Conservation (phyloP, 495 filamentous ascomycete genomes). For the Neurospora tetrasperma region DNA sequence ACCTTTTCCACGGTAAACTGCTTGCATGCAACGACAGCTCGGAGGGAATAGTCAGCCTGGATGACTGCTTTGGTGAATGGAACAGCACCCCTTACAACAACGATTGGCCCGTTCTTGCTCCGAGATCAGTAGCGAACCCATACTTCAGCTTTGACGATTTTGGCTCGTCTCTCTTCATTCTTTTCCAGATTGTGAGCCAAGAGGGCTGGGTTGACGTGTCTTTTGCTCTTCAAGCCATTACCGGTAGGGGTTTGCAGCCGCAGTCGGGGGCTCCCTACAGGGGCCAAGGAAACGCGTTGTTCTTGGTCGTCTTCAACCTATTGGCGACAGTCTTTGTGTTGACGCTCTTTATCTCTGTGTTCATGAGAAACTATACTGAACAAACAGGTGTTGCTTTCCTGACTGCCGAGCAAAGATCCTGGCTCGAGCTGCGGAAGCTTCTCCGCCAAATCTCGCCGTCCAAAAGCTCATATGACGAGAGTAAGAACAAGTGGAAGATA, state of each 20-base stretch:
- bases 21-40: conserved; percentile 65
- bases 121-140: conserved; percentile 66
- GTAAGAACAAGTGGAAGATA: conserved; percentile 64
- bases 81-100: conserved; percentile 56
- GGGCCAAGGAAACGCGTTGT: conserved; percentile 76
- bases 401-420: conserved; percentile 92
- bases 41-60: conserved; percentile 44
- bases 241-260: conserved; percentile 63
- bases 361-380: conserved; percentile 99
- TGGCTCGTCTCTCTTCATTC: conserved; percentile 79
- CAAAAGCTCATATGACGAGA: conserved; percentile 69
- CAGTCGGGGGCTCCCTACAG: conserved; percentile 36
- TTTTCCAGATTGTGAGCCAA: conserved; percentile 98
- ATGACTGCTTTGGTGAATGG: conserved; percentile 76
- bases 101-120: conserved; percentile 73
- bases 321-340: conserved; percentile 94
- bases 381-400: conserved; percentile 95
- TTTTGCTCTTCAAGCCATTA: conserved; percentile 70
- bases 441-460: conserved; percentile 89
- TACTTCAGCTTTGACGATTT: conserved; percentile 95
- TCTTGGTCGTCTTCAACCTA: conserved; percentile 95
- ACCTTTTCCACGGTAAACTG: conserved; percentile 82
- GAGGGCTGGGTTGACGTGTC: conserved; percentile 96
- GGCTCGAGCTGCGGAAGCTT: conserved; percentile 90
- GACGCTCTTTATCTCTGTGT: conserved; percentile 96